Evolutionary conservation across 352 stramenopile species (phyloP), one percentile per base, ranked within the genome.

Genomic region (Phytophthora kernoviae): DNA sequence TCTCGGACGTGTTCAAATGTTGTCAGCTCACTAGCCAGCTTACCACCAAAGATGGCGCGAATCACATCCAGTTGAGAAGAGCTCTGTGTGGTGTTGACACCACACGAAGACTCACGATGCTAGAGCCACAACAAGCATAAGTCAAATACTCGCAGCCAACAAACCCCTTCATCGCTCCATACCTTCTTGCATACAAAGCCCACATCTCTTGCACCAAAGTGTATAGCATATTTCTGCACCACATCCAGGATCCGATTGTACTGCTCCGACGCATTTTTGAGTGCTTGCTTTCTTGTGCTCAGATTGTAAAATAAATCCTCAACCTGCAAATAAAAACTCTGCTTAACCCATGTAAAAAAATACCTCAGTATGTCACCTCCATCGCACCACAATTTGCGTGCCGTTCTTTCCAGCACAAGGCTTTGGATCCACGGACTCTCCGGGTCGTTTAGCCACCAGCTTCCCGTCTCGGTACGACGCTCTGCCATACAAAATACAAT

Each of bases 271-370:
- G 80, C 70, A 64, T 97, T 98, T 55, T 96, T 96, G 30, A 99
- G 87, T 27, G 94, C 94, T 42, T 96, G 80, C 51, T 90, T 84
- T 21, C 98, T 81, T 49, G 96, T 98, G 21, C 86, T 91, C 36
- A 99, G 82, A 68, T 99, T 99, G 78, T 99, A 98, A 79, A 99
- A 99, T 37, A 99, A 78, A 73, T 99, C 97, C 50, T 99, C 91
- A 8, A 98, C 91, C 85, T 91, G 26, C 9, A 58, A n/a, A 22
- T 14, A 17, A 27, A 37, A 55, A 7, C 24, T 30, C 24, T 3
- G 6, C 24, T 30, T 30, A 30, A 6, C 6, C 24, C 6, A 30
- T 6, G 6, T 30, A 6, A 30, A 7, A 30, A 30, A 30, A 30
- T 6, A 0, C 7, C 22, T n/a, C n/a, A n/a, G n/a, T n/a, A 30